phyloP scores from a whole-genome alignment of 2,329 filamentous ascomycete genomes.

The Scolecobasidium constrictum region DNA sequence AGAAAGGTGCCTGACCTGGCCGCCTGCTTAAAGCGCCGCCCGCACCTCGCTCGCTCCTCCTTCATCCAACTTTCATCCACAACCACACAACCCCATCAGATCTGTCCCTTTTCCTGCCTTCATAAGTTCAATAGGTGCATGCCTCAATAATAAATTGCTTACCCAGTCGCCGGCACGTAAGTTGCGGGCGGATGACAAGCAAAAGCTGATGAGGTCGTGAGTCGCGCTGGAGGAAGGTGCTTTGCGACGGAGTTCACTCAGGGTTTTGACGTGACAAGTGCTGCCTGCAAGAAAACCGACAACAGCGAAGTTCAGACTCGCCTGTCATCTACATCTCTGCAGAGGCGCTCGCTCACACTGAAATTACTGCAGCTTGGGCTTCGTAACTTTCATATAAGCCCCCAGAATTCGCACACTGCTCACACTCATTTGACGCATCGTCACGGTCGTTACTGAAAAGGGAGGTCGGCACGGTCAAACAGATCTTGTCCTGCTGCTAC shows the following conservation, averaged over 20 bases:
- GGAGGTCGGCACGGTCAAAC: too few species aligned
- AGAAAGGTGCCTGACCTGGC: too few species aligned
- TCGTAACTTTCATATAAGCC: too few species aligned
- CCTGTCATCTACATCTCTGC: too few species aligned
- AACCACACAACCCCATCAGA: neutral
- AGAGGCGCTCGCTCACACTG: neutral
- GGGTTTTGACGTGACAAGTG: neutral
- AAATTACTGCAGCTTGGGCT: neutral
- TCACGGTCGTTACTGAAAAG: too few species aligned
- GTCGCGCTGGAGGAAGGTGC: neutral
- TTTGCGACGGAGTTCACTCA: neutral
- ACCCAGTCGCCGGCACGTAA: neutral
- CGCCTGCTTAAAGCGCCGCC: neutral
- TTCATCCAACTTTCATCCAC: slow-evolving; percentile 7
- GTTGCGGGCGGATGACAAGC: neutral
- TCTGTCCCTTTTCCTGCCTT: neutral
- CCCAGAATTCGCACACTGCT: too few species aligned
- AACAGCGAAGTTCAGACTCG: neutral
- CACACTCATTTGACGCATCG: too few species aligned
- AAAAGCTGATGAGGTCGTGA: neutral
- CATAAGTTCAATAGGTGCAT: neutral
- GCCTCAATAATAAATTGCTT: neutral
- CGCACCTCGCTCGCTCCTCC: neutral
- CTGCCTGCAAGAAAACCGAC: neutral
- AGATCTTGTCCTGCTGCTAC: too few species aligned